Conservation (phyloP, 148 eudicot genomes). For the Rhododendron ovatum region DNA sequence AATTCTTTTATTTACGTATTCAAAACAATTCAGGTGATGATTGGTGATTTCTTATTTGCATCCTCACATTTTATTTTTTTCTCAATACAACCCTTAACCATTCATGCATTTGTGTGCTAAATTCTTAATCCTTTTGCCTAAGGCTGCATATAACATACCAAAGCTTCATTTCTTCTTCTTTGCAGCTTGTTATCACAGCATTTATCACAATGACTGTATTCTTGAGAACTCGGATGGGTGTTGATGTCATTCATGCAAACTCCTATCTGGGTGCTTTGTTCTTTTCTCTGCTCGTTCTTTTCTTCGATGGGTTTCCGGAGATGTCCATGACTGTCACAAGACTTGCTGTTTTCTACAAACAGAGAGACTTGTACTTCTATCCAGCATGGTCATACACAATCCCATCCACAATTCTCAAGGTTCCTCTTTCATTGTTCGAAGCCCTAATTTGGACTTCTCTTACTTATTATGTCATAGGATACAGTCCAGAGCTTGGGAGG, state of each 20-base stretch:
- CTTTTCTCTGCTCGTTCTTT: constrained; percentile 46
- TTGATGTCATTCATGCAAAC: constrained; percentile 55
- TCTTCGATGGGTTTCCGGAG: constrained; percentile 71
- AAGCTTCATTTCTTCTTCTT: constrained; percentile 6
- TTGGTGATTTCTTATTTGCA: not conserved
- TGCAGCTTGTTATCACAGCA: constrained; percentile 60
- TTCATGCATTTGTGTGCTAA: not conserved
- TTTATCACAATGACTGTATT: constrained; percentile 65
- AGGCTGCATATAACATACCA: not conserved
- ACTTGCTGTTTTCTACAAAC: constrained; percentile 73
- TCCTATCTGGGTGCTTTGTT: constrained; percentile 68
- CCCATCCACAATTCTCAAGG: constrained; percentile 62
- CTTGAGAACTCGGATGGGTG: constrained; percentile 53
- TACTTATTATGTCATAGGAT: constrained; percentile 77
- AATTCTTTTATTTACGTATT: constrained; percentile 67
- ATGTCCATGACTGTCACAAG: constrained; percentile 60
- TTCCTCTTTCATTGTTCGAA: constrained; percentile 60
- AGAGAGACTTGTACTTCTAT: constrained; percentile 69
- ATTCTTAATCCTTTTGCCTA: not conserved
- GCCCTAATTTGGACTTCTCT: constrained; percentile 61
- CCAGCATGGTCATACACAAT: constrained; percentile 96
- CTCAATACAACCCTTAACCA: not conserved
- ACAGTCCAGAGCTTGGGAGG: constrained; percentile 69
- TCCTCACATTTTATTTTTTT: not conserved
- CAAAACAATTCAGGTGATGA: constrained; percentile 54